A percentile compares a stretch with the other conserved stretches of the same genome.
Conservation (phyloP, 1,139 yeast genomes). For the Taphrina confusa region DNA sequence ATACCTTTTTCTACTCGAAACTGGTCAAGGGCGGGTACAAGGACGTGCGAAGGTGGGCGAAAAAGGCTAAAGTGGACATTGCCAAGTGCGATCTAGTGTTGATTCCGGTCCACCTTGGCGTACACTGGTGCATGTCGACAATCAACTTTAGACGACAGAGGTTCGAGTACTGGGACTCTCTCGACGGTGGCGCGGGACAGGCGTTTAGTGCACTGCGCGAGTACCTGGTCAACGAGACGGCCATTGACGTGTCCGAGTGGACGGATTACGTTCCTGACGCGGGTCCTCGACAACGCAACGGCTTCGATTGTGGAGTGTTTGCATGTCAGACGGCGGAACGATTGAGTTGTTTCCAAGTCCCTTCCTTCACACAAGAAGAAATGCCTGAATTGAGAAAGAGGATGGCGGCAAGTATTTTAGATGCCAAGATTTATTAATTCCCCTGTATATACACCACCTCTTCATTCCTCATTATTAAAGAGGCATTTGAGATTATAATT, state of each 20-base stretch:
- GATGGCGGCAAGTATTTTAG: constrained; percentile 60
- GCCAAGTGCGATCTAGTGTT: constrained; percentile 64
- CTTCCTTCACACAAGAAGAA: constrained; percentile 66
- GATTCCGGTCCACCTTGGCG: constrained; percentile 78
- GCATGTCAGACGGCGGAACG: constrained; percentile 76
- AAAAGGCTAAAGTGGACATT: constrained; percentile 71
- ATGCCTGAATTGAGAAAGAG: constrained; percentile 68
- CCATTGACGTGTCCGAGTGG: constrained; percentile 43
- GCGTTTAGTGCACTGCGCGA: constrained; percentile 59
- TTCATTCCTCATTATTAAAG: too few relatives aligned
- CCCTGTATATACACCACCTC: too few relatives aligned
- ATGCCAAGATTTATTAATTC: constrained; percentile 26
- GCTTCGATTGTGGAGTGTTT: constrained; percentile 94
- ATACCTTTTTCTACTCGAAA: constrained; percentile 67
- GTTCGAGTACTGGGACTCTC: constrained; percentile 76
- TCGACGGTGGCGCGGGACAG: constrained; percentile 59
- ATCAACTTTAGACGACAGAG: constrained; percentile 62
- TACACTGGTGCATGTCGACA: constrained; percentile 93
- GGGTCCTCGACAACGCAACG: constrained; percentile 86
- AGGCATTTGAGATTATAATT: too few relatives aligned
- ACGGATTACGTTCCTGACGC: constrained; percentile 42
- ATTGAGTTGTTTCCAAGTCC: constrained; percentile 53
- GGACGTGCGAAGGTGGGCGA: constrained; percentile 89
- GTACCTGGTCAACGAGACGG: constrained; percentile 61
- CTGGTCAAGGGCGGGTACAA: constrained; percentile 65